Evolutionary conservation across 306 rosid genomes (phyloP), one percentile per base, ranked within the genome.

Genomic region (Gleditsia sinensis): DNA sequence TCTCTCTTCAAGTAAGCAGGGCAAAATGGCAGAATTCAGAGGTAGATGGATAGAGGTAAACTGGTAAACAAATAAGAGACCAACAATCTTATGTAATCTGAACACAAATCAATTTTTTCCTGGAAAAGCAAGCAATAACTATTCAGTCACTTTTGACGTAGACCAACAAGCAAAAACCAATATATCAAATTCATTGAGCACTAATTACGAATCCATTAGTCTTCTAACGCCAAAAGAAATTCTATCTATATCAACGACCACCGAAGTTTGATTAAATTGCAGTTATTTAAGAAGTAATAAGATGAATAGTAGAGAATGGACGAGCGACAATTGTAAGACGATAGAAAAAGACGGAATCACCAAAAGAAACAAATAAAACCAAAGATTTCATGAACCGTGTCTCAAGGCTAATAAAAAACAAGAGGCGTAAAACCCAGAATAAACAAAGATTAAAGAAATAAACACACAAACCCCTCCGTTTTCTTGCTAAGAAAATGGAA

Each of bases 91-190:
- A 30, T 28, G 23, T 69, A 63, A 43, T 45, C 56, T 7, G 23
- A 57, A 72, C 6, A 42, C 45, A 28, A 32, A 82, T 30, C 37
- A 68, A 68, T 17, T 73, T 68, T 5, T 3, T 2, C 71, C 80
- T 64, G 70, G 21, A 84, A 84, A 57, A 50, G 65, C 28, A 78
- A 83, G 58, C 54, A 66, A 54, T 50, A 42, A 61, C 67, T 34
- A 63, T 67, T 72, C 43, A 45, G 25, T 28, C 66, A 17, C 45
- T 13, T 10, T 43, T 62, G 27, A 12, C 17, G 23, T 20, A 67
- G 0, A 46, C 33, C 28, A 64, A 60, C 20, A 68, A 57, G 9
- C 11, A 23, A 64, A 80, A 77, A 10, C 17, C 21, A 69, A 68
- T 32, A 50, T 5, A n/a, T 13, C 23, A 67, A 74, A 64, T 69